These are phyloP conservation scores for Lichtheimia ramosa DNA, from an alignment of 371 early-diverging fungal genomes.

Conservation along the genomic window DNA sequence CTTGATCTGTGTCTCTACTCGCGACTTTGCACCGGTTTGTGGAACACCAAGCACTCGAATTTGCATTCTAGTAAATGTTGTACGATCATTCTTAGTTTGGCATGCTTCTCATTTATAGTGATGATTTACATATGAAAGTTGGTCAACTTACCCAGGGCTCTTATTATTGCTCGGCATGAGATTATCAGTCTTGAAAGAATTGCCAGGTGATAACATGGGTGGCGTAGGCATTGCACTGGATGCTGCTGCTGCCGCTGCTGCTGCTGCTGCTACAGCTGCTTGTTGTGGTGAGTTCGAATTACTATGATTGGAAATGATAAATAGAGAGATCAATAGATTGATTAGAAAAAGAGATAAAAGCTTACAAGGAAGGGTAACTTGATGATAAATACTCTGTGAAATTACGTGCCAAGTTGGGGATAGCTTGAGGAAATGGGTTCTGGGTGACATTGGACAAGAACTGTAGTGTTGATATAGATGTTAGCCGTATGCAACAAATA, in stretches of 20 bases:
- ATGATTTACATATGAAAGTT: too few species aligned
- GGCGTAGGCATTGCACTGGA: constrained; percentile 4
- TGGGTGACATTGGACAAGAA: constrained; percentile 51
- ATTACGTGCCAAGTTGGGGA: constrained; percentile 49
- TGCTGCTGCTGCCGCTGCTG: background rate
- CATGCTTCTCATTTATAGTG: too few species aligned
- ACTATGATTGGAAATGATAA: background rate
- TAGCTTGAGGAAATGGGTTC: constrained; percentile 48
- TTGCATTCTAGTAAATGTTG: constrained; percentile 27
- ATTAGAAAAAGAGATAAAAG: background rate
- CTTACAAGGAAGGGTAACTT: constrained; percentile 41
- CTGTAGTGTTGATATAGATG: constrained; percentile 13
- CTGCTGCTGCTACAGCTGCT: background rate
- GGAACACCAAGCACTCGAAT: constrained; percentile 78
- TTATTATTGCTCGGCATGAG: background rate
- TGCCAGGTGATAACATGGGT: constrained; percentile 1
- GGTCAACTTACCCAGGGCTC: constrained; percentile 6
- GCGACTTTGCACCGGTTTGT: constrained; percentile 80
- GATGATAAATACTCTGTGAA: constrained; percentile 49
- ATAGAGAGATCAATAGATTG: background rate
- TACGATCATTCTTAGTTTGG: too few species aligned
- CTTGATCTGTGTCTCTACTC: constrained; percentile 94
- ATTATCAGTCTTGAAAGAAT: constrained; percentile 6
- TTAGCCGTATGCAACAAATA: background rate
- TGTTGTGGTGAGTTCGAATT: background rate